These are phyloP conservation scores for Choricystis sp. DNA, from an alignment of 139 green algal species.

Conservation along the genomic window DNA sequence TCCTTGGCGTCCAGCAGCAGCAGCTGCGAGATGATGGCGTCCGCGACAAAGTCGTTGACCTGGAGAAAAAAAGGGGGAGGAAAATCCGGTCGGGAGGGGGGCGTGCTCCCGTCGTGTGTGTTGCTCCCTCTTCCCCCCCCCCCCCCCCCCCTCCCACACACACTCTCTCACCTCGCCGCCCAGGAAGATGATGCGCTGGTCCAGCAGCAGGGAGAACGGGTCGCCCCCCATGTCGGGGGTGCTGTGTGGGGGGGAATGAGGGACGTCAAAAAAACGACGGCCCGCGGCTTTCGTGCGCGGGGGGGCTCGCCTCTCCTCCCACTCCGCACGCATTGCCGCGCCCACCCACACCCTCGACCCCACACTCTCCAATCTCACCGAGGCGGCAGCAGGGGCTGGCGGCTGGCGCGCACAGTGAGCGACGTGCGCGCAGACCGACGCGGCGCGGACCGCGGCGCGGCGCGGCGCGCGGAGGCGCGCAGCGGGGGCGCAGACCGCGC, in stretches of 20 bases:
- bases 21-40: constrained; percentile 92
- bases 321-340: too few relatives aligned
- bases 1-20: constrained; percentile 91
- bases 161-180: constrained; percentile 48
- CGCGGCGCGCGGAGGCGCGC: too few relatives aligned
- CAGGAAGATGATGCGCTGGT: constrained; percentile 91
- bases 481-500: too few relatives aligned
- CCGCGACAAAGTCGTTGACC: constrained; percentile 91
- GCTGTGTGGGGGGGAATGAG: neutral
- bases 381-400: neutral
- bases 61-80: too few relatives aligned
- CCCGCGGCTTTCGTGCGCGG: neutral
- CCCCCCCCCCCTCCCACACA: neutral
- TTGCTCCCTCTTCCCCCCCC: too few relatives aligned
- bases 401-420: neutral
- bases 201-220: constrained; percentile 85
- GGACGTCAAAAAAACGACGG: neutral
- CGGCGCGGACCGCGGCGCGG: too few relatives aligned
- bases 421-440: neutral
- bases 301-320: too few relatives aligned
- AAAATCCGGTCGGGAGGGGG: too few relatives aligned
- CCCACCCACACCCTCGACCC: too few relatives aligned
- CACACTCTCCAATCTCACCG: neutral
- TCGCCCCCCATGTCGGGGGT: constrained; percentile 63
- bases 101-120: too few relatives aligned